Percentiles rank a stretch among this genome's conserved stretches.
Conservation (phyloP, 371 early-diverging fungal species). For the Coemansia sp. region DNA sequence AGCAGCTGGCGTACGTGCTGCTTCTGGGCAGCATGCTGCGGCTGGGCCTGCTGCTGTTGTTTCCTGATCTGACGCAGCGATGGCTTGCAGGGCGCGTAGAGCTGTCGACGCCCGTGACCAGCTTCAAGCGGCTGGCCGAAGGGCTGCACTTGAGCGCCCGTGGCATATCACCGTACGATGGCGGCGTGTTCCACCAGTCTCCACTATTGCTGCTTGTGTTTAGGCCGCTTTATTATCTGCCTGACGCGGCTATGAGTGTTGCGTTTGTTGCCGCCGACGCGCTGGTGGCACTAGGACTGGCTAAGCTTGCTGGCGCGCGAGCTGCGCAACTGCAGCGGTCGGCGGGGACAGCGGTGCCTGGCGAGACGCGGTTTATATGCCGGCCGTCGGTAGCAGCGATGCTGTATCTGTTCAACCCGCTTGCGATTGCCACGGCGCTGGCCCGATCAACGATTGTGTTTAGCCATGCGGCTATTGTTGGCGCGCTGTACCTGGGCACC, state of each 20-base stretch:
- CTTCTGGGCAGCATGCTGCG: constrained; percentile 23
- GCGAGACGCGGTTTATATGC: constrained; percentile 38
- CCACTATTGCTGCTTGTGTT: constrained; percentile 77
- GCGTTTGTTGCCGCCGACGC: constrained; percentile 62
- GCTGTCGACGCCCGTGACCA: constrained; percentile 81
- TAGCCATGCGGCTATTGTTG: constrained; percentile 67
- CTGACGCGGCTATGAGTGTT: constrained; percentile 54
- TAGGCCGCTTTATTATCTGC: constrained; percentile 57
- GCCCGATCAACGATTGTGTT: constrained; percentile 74
- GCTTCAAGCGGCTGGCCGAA: constrained; percentile 81
- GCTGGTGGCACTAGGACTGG: constrained; percentile 60
- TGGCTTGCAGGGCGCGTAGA: constrained; percentile 59
- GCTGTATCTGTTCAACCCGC: constrained; percentile 83
- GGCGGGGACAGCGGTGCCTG: constrained; percentile 35
- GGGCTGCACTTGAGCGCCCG: constrained; percentile 78
- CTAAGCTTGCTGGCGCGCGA: constrained; percentile 60
- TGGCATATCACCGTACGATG: constrained; percentile 85
- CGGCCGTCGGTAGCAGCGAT: constrained; percentile 54
- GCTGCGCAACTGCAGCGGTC: constrained; percentile 46
- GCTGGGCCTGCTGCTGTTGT: constrained; percentile 21
- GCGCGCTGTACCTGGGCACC: constrained; percentile 65
- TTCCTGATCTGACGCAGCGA: constrained; percentile 14
- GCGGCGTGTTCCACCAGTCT: constrained; percentile 85
- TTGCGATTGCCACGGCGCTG: constrained; percentile 71
- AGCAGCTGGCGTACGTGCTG: constrained; percentile 21